A percentile compares a stretch with the other conserved stretches of the same genome.
Conservation (phyloP, 202 grass and related monocot species). For the Dendrocalamus latiflorus region DNA sequence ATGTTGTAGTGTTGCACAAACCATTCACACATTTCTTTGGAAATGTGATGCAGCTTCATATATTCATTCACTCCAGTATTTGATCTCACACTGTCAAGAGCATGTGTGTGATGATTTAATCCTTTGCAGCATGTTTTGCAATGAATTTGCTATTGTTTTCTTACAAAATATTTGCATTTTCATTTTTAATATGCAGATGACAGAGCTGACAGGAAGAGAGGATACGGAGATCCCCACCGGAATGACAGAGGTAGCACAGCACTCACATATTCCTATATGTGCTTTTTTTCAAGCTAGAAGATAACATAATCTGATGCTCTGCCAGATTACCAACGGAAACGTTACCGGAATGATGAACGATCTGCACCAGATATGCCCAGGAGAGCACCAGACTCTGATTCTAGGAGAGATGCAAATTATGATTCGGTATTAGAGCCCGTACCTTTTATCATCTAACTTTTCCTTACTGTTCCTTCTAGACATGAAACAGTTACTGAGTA, state of each 20-base stretch:
- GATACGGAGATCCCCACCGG: slow-evolving; percentile 52
- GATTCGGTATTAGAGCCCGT: slow-evolving; percentile 47
- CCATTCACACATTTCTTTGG: neutral
- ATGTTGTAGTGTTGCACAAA: neutral
- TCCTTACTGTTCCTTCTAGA: neutral
- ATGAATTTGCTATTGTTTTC: neutral
- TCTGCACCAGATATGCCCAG: slow-evolving; percentile 31
- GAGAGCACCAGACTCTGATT: slow-evolving; percentile 58
- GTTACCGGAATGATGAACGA: slow-evolving; percentile 54
- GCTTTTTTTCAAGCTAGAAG: neutral
- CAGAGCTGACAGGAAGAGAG: slow-evolving; percentile 59
- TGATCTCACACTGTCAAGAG: neutral
- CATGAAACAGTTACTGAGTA: neutral
- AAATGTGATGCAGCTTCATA: neutral
- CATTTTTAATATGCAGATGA: slow-evolving; percentile 55
- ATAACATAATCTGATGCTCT: neutral
- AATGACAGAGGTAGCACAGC: slow-evolving; percentile 61
- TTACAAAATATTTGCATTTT: neutral
- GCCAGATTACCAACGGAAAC: slow-evolving; percentile 74
- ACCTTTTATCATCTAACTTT: neutral
- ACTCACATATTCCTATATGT: neutral
- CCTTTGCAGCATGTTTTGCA: neutral
- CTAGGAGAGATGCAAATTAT: slow-evolving; percentile 42
- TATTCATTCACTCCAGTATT: neutral
- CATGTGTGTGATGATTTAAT: neutral